Conservation (phyloP, 2,329 filamentous ascomycete genomes). For the Emydomyces testavorans region DNA sequence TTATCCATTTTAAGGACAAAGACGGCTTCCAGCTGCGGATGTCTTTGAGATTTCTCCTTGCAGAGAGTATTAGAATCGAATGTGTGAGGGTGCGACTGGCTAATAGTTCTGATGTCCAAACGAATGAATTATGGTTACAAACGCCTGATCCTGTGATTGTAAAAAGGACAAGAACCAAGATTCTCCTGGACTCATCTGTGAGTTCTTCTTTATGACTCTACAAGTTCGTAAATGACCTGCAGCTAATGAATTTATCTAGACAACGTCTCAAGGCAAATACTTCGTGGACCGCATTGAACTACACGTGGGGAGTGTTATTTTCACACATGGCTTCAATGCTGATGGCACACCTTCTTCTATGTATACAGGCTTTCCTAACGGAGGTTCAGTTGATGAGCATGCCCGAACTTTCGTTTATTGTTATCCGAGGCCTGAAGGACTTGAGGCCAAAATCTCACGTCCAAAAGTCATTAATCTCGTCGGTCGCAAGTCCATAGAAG, state of each 20-base stretch:
- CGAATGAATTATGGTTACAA: slow-evolving; percentile 57
- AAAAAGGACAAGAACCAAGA: slow-evolving; percentile 44
- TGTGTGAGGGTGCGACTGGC: slow-evolving; percentile 53
- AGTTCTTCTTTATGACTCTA: slow-evolving; percentile 16
- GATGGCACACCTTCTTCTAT: slow-evolving; percentile 11
- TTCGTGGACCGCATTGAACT: slow-evolving; percentile 62
- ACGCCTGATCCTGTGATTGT: slow-evolving; percentile 38
- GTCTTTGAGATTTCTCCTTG: slow-evolving; percentile 58
- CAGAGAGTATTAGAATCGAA: slow-evolving; percentile 57
- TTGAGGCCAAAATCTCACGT: slow-evolving; percentile 56
- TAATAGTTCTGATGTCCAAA: slow-evolving; percentile 43
- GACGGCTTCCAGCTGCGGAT: slow-evolving; percentile 67
- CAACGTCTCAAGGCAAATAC: slow-evolving; percentile 54
- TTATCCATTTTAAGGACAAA: slow-evolving; percentile 55
- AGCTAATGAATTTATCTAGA: slow-evolving; percentile 18
- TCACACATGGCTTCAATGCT: slow-evolving; percentile 25
- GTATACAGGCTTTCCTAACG: slow-evolving; percentile 1
- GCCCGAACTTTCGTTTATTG: slow-evolving; percentile 54
- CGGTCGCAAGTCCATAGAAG: slow-evolving; percentile 62
- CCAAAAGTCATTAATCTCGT: slow-evolving; percentile 68
- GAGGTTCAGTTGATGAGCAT: slow-evolving; percentile 32
- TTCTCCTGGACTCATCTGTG: slow-evolving; percentile 42
- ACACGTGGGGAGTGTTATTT: slow-evolving; percentile 31
- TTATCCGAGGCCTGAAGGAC: slow-evolving; percentile 57
- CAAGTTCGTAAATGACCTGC: background rate